Evolutionary conservation across 305 asterid species (phyloP).

Genomic region (Fraxinus albicans): DNA sequence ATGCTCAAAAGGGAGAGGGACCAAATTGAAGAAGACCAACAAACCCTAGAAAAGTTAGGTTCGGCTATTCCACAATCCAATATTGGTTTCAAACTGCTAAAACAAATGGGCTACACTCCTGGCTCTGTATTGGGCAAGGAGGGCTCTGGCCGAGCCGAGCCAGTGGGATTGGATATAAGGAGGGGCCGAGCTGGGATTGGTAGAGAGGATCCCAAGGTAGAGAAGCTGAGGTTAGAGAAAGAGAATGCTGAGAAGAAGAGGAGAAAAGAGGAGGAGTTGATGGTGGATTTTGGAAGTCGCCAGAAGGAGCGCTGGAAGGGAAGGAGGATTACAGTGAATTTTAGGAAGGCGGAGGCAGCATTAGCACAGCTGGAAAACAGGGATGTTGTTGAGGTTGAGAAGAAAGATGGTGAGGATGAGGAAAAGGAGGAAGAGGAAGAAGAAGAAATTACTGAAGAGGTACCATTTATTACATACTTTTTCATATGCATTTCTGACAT

Average conservation of each 20-base stretch:
- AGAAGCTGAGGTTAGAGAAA: constrained; percentile 59
- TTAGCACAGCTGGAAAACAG: constrained; percentile 82
- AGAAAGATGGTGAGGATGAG: constrained; percentile 53
- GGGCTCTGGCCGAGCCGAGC: constrained; percentile 75
- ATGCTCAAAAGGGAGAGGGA: constrained; percentile 58
- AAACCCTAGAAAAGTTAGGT: constrained; percentile 54
- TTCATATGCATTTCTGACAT: background rate
- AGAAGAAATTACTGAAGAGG: constrained; percentile 71
- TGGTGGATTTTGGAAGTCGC: constrained; percentile 71
- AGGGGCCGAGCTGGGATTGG: constrained; percentile 89
- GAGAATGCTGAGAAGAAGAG: constrained; percentile 46
- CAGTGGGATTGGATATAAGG: constrained; percentile 66
- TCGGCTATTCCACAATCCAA: constrained; percentile 86
- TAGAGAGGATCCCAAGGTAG: constrained; percentile 61
- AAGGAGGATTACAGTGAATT: constrained; percentile 60
- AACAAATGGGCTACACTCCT: constrained; percentile 93
- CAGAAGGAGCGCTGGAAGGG: constrained; percentile 82
- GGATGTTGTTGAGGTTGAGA: constrained; percentile 60
- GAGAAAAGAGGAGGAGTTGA: constrained; percentile 52
- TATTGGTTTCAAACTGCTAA: constrained; percentile 85
- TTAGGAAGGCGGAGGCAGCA: constrained; percentile 73
- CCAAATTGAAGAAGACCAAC: constrained; percentile 70
- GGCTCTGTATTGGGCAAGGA: constrained; percentile 90
- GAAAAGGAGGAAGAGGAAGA: constrained; percentile 54
- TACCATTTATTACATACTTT: constrained; percentile 24